These are phyloP conservation scores for Ilyonectria mors-panacis DNA, from an alignment of 2,329 filamentous ascomycete species.

Conservation along the genomic window DNA sequence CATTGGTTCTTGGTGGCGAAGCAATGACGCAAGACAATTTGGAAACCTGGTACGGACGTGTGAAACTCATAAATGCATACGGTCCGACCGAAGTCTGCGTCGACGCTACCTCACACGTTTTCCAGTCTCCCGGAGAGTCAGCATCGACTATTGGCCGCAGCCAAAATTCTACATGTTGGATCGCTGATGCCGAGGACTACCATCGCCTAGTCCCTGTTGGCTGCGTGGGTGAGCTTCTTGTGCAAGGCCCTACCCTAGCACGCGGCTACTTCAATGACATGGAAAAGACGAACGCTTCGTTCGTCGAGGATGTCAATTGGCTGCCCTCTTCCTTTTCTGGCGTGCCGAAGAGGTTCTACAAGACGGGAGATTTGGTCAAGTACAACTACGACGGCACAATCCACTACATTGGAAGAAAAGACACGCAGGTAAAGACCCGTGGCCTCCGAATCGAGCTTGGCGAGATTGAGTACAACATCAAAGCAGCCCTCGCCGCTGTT, in stretches of 20 bases:
- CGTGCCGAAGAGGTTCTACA: constrained; percentile 42
- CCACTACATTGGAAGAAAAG: constrained; percentile 58
- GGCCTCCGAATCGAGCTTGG: constrained; percentile 59
- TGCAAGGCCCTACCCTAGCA: constrained; percentile 42
- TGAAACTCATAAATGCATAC: constrained; percentile 42
- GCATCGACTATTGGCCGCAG: constrained; percentile 31
- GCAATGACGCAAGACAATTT: constrained; percentile 32
- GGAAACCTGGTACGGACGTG: constrained; percentile 31
- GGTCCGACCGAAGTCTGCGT: constrained; percentile 42
- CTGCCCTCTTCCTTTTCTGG: constrained; percentile 36
- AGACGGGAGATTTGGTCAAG: constrained; percentile 42
- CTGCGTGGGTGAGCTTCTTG: constrained; percentile 37
- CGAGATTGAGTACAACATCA: constrained; percentile 32
- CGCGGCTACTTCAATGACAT: constrained; percentile 42
- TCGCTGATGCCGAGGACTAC: constrained; percentile 39
- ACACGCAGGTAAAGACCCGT: constrained; percentile 65
- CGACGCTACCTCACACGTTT: constrained; percentile 24
- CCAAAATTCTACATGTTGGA: constrained; percentile 34
- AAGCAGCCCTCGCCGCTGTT: background rate
- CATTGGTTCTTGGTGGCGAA: constrained; percentile 42
- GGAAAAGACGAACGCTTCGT: constrained; percentile 45
- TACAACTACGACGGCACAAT: constrained; percentile 54
- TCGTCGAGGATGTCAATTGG: constrained; percentile 29
- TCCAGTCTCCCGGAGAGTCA: background rate
- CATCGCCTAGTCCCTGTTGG: constrained; percentile 35